Evolutionary conservation across 2,329 filamentous ascomycete genomes (phyloP).

Genomic region (Ophiocordyceps polyrhachis-furcata): DNA sequence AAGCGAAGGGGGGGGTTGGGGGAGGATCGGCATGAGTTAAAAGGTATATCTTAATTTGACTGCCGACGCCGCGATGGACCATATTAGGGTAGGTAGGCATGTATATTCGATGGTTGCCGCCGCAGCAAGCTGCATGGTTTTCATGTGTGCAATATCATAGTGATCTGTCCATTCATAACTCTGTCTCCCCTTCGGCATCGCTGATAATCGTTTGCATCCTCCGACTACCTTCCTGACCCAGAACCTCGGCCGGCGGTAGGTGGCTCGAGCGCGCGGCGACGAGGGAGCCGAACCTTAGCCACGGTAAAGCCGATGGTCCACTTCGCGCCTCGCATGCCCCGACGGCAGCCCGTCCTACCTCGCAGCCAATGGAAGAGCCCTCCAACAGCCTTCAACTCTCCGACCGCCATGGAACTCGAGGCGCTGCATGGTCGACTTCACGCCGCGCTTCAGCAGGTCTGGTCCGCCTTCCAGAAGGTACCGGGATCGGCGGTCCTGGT

Average conservation of each 20-base stretch:
- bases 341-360: no score
- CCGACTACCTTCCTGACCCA: no score
- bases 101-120: background rate
- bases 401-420: slow-evolving; percentile 38
- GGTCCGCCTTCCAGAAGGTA: slow-evolving; percentile 64
- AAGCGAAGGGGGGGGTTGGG: background rate
- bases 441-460: slow-evolving; percentile 31
- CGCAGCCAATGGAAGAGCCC: background rate
- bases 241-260: no score
- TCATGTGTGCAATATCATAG: no score
- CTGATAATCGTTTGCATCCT: no score
- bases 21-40: background rate
- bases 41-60: background rate
- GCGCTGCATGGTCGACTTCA: slow-evolving; percentile 34
- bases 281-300: background rate
- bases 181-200: no score
- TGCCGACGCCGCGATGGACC: background rate
- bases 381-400: background rate
- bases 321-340: background rate
- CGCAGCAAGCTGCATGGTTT: no score
- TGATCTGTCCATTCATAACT: no score
- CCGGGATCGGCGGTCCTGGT: slow-evolving; percentile 88
- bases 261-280: no score
- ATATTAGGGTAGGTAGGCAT: background rate
- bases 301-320: background rate